Percentiles rank a stretch among this genome's conserved stretches.
Conservation (phyloP, 331 rosid species). For the Quercus phellos region DNA sequence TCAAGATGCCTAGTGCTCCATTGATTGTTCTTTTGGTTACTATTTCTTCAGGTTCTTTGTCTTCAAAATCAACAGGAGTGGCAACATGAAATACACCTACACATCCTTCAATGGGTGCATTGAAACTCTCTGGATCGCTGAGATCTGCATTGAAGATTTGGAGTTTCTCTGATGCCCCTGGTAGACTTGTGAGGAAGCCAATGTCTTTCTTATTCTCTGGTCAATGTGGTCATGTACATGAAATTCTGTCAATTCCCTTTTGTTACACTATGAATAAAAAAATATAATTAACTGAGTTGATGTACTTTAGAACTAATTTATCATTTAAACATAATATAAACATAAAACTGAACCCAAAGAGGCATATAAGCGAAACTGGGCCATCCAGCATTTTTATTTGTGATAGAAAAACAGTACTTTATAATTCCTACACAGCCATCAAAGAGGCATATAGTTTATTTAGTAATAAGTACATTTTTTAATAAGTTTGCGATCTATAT, state of each 20-base stretch:
- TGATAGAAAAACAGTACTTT: no score
- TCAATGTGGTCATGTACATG: conserved; percentile 11
- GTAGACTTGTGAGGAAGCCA: conserved; percentile 51
- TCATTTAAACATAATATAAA: no score
- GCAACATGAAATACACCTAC: conserved; percentile 59
- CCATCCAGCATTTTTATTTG: no score
- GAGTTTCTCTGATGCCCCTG: conserved; percentile 47
- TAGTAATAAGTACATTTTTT: no score
- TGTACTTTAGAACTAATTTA: no score
- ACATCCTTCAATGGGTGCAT: conserved; percentile 59
- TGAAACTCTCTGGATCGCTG: conserved; percentile 47
- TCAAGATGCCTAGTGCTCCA: conserved; percentile 49
- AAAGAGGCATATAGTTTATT: no score
- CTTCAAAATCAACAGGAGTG: conserved; percentile 31
- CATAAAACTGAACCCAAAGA: no score
- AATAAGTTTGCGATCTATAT: no score
- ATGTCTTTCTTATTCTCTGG: conserved; percentile 34
- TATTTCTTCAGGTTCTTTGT: conserved; percentile 29
- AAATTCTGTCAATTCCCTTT: not conserved
- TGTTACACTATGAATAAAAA: not conserved
- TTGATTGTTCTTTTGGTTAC: conserved; percentile 42
- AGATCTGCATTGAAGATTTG: conserved; percentile 58
- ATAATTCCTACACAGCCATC: no score
- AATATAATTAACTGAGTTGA: no score
- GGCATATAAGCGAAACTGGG: no score